These are phyloP conservation scores for Botrytis cinerea DNA, from an alignment of 2,329 filamentous ascomycete species.

Conservation along the genomic window DNA sequence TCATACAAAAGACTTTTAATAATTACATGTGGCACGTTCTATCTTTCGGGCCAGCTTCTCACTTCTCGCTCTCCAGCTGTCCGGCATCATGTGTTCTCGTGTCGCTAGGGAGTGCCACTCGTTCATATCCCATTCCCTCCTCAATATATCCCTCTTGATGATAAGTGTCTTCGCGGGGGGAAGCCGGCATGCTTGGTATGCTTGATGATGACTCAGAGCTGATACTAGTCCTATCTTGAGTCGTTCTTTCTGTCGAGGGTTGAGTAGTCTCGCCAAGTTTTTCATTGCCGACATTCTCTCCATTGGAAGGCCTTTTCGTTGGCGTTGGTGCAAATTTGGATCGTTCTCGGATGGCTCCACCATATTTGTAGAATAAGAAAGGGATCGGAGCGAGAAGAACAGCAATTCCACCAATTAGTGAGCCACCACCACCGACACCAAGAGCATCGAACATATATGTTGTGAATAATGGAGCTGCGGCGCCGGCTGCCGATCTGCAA, in stretches of 20 bases:
- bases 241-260: conserved; percentile 3
- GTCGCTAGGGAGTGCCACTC: conserved; percentile 9
- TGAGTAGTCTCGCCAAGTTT: neutral
- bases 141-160: conserved; percentile 21
- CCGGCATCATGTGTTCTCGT: conserved; percentile 16
- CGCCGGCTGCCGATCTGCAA: conserved; percentile 63
- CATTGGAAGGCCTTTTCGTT: neutral
- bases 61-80: conserved; percentile 16
- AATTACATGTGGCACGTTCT: no score
- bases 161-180: conserved; percentile 21
- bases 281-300: neutral
- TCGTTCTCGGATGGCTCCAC: conserved; percentile 36
- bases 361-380: conserved; percentile 40
- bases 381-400: conserved; percentile 43
- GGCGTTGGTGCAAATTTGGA: conserved; percentile 39
- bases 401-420: conserved; percentile 51
- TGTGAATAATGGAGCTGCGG: conserved; percentile 63
- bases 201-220: conserved; percentile 40
- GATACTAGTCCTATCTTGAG: neutral
- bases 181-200: conserved; percentile 47
- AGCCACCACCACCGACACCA: conserved; percentile 54
- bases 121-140: conserved; percentile 19
- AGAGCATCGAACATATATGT: conserved; percentile 48
- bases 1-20: neutral
- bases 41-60: neutral